These are phyloP conservation scores for Sporothrix dimorphospora DNA, from an alignment of 2,329 filamentous ascomycete genomes.

Conservation along the genomic window DNA sequence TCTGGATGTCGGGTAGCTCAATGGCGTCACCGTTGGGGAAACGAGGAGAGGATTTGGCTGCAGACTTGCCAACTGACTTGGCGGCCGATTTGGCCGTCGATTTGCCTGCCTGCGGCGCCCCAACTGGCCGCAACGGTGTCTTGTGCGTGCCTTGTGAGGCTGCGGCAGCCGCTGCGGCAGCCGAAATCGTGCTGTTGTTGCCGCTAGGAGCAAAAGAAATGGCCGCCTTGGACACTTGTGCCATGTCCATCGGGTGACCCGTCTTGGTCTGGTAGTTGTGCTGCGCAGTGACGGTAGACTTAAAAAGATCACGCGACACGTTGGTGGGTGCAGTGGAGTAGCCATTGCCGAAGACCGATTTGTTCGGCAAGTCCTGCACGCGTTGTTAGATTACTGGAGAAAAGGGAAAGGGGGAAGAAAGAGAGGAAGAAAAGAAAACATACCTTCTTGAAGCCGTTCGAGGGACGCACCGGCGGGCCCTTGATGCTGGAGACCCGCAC, in stretches of 20 bases:
- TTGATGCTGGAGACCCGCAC: slow-evolving; percentile 66
- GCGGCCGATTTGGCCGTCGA: slow-evolving; percentile 60
- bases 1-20: slow-evolving; percentile 91
- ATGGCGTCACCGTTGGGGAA: slow-evolving; percentile 90
- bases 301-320: slow-evolving; percentile 63
- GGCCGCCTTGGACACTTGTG: slow-evolving; percentile 83
- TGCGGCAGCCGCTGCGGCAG: slow-evolving; percentile 13
- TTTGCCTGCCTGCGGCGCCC: slow-evolving; percentile 50
- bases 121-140: slow-evolving; percentile 65
- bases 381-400: not conserved
- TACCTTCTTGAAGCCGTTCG: slow-evolving; percentile 70
- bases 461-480: slow-evolving; percentile 83
- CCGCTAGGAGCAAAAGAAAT: slow-evolving; percentile 81
- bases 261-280: slow-evolving; percentile 66
- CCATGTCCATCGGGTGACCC: slow-evolving; percentile 76
- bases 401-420: not conserved
- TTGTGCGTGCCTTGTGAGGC: slow-evolving; percentile 54
- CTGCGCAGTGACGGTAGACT: slow-evolving; percentile 66
- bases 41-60: slow-evolving; percentile 72
- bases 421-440: slow-evolving; percentile 34
- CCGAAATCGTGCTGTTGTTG: slow-evolving; percentile 14
- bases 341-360: slow-evolving; percentile 62
- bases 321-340: slow-evolving; percentile 63
- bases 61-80: slow-evolving; percentile 62
- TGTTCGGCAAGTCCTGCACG: slow-evolving; percentile 60